These are phyloP conservation scores for Fusarium heterosporum DNA, from an alignment of 2,329 filamentous ascomycete genomes.

Conservation along the genomic window DNA sequence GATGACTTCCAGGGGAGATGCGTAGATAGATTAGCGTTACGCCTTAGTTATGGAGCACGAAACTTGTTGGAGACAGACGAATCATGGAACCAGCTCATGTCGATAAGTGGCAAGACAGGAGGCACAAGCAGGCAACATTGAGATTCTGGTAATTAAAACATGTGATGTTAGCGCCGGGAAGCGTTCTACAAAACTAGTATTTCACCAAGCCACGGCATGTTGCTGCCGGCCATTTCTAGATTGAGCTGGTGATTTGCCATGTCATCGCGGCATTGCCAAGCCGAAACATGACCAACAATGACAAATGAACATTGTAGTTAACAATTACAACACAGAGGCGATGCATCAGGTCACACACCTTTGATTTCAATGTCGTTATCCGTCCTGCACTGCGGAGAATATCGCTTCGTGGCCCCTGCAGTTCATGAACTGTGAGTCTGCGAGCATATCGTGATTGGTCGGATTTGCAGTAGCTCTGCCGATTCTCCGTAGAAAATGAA, in stretches of 20 bases:
- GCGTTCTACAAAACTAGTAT: constrained; percentile 32
- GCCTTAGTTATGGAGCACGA: constrained; percentile 18
- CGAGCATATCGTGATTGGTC: constrained; percentile 24
- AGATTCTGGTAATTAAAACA: constrained; percentile 1
- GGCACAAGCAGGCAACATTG: constrained; percentile 9
- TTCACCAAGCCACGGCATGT: constrained; percentile 7
- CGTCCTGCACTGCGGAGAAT: background rate
- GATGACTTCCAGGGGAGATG: background rate
- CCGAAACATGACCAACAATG: constrained; percentile 22
- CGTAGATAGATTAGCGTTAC: constrained; percentile 16
- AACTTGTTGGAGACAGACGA: constrained; percentile 16
- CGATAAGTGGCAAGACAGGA: constrained; percentile 20
- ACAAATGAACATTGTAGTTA: constrained; percentile 21
- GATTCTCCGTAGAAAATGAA: constrained; percentile 17
- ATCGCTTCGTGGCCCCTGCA: constrained; percentile 1
- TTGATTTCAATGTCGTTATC: constrained; percentile 24
- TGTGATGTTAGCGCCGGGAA: constrained; percentile 16
- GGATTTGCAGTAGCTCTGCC: constrained; percentile 30
- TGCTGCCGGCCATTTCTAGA: constrained; percentile 29
- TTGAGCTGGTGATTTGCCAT: constrained; percentile 19
- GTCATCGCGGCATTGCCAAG: constrained; percentile 29
- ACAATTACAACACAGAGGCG: constrained; percentile 22
- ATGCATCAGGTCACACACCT: constrained; percentile 31
- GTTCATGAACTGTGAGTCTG: constrained; percentile 3
- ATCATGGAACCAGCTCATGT: background rate